Conservation (phyloP, 2,329 filamentous ascomycete species). For the Fusarium cicatricum region DNA sequence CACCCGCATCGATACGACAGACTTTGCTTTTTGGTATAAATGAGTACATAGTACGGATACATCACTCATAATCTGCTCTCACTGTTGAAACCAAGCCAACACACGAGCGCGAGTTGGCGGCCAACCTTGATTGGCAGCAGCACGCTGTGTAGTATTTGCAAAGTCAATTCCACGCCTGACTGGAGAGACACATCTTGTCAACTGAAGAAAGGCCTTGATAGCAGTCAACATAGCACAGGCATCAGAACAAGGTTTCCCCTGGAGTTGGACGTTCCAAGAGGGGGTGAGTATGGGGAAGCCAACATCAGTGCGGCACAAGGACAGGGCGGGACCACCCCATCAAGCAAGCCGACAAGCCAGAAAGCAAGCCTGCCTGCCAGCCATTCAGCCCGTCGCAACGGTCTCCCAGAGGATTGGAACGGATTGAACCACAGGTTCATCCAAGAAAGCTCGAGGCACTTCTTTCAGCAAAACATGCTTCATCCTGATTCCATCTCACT, state of each 20-base stretch:
- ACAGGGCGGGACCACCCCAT: constrained; percentile 8
- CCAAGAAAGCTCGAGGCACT: neutral
- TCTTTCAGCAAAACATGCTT: neutral
- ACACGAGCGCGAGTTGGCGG: too few relatives aligned
- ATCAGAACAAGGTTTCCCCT: neutral
- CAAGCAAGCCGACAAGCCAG: constrained; percentile 14
- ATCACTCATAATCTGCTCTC: too few relatives aligned
- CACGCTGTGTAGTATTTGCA: neutral
- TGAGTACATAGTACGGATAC: too few relatives aligned
- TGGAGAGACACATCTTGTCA: neutral
- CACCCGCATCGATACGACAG: constrained; percentile 8
- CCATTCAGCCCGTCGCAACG: constrained; percentile 25
- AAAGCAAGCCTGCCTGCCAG: constrained; percentile 10
- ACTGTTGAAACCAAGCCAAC: too few relatives aligned
- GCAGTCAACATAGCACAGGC: neutral
- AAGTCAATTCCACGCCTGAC: neutral
- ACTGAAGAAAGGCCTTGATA: constrained; percentile 7
- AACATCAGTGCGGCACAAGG: too few relatives aligned
- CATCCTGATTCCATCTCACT: neutral
- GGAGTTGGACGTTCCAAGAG: neutral
- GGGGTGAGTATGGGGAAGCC: neutral
- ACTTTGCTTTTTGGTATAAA: constrained; percentile 24
- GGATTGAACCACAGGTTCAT: neutral
- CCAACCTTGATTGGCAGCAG: too few relatives aligned
- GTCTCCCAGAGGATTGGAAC: constrained; percentile 9